Percentiles rank a stretch among this genome's conserved stretches.
Conservation (phyloP, 1,284 basidiomycete genomes). For the Ceratobasidium sp. region DNA sequence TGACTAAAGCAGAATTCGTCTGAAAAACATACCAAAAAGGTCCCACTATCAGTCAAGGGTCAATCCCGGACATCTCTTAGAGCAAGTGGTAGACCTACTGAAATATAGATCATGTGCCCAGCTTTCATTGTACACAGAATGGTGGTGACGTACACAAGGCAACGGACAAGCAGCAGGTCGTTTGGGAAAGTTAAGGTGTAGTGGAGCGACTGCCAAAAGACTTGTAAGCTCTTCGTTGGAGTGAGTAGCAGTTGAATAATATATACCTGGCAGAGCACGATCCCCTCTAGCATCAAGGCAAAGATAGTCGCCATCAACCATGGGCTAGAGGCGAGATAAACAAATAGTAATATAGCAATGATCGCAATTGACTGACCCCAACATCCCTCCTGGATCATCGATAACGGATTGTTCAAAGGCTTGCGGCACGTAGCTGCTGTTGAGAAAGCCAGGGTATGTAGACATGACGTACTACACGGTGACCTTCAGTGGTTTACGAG, state of each 20-base stretch:
- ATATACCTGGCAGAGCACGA: constrained; percentile 27
- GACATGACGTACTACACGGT: constrained; percentile 4
- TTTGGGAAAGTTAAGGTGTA: constrained; percentile 11
- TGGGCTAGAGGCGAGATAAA: constrained; percentile 2
- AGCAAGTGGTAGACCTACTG: constrained; percentile 6
- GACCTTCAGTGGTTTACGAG: too few species aligned
- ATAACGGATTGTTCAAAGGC: constrained; percentile 13
- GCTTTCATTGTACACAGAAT: constrained; percentile 29
- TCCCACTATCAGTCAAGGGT: constrained; percentile 23
- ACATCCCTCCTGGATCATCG: constrained; percentile 19
- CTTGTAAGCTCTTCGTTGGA: not conserved
- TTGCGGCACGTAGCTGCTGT: constrained; percentile 25
- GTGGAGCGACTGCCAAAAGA: not conserved
- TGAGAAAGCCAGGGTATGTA: constrained; percentile 35
- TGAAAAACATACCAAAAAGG: constrained; percentile 25
- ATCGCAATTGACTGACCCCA: constrained; percentile 1
- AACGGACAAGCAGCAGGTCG: not conserved
- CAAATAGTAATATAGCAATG: not conserved
- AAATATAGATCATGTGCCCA: constrained; percentile 37
- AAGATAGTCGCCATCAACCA: constrained; percentile 32
- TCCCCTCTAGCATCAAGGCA: constrained; percentile 29
- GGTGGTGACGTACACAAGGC: constrained; percentile 9
- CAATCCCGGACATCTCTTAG: not conserved
- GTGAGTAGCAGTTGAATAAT: not conserved
- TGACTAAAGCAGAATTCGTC: too few species aligned